Percentiles rank a stretch among this genome's conserved stretches.
These are phyloP conservation scores for Exserohilum turcica DNA, from an alignment of 2,329 filamentous ascomycete genomes.

Conservation along the genomic window DNA sequence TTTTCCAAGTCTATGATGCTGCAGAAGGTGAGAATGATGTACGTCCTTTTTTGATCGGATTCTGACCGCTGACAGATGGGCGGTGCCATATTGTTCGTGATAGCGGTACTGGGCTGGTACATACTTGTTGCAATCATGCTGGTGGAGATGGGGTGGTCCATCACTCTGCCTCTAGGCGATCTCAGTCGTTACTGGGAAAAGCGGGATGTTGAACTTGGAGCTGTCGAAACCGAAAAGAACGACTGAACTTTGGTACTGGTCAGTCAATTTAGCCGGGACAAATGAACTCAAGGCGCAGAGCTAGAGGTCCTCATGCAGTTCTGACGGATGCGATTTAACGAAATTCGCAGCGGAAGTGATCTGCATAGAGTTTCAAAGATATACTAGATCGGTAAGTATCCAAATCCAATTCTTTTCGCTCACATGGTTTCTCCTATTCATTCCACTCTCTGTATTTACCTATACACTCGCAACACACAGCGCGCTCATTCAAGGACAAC, in stretches of 20 bases:
- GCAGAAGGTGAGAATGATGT: slow-evolving; percentile 51
- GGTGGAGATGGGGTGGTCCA: slow-evolving; percentile 57
- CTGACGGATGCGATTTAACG: neutral
- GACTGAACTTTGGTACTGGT: slow-evolving; percentile 13
- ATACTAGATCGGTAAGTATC: neutral
- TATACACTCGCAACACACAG: neutral
- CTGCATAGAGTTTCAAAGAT: neutral
- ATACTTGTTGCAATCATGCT: slow-evolving; percentile 61
- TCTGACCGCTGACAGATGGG: slow-evolving; percentile 35
- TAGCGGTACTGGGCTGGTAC: slow-evolving; percentile 58
- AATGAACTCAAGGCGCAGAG: neutral
- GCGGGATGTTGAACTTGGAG: slow-evolving; percentile 36
- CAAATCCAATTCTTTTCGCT: neutral
- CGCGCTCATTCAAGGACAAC: slow-evolving; percentile 4
- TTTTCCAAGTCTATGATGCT: slow-evolving; percentile 50
- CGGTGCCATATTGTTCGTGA: slow-evolving; percentile 52
- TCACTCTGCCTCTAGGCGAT: slow-evolving; percentile 58
- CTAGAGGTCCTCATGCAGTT: neutral
- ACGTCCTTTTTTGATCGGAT: neutral
- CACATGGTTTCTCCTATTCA: neutral
- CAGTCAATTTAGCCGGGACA: neutral
- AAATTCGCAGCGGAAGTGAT: neutral
- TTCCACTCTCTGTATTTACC: neutral
- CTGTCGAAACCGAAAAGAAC: slow-evolving; percentile 35
- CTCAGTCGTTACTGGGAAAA: slow-evolving; percentile 55